Base-by-base conservation (phyloP, 148 eudicot genomes). In the Chenopodium suecicum region DNA sequence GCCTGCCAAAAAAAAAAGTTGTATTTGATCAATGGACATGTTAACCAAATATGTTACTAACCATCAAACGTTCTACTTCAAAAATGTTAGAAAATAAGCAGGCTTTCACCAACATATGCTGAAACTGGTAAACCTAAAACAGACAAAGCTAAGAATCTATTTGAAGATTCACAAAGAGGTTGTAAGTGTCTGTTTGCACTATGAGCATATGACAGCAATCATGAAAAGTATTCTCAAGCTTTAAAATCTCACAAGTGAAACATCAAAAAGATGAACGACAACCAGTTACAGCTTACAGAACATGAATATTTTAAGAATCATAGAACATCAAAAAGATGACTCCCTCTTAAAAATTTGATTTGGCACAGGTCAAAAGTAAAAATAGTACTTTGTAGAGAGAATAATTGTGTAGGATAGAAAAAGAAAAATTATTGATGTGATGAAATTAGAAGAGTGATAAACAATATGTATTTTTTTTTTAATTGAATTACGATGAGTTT, bases 1-100 rank as follows among this genome's bases (percentile, higher is more conserved):
- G 97, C 98, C 97, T 94, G 95, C 83, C 74, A 74, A 83, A 82
- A 56, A 60, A 29, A 77, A 46, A 70, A 22, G 63, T n/a, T 9
- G 22, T 4, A 13, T 17, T 7, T 74, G 19, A 46, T 46, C 71
- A 20, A 84, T 22, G 11, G 17, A 32, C 79, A 76, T 25, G 19
- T 63, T 29, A 72, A 78, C 79, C 37, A 16, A 70, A 70, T 12
- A 25, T 68, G 7, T 13, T 56, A 3, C 62, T 56, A 17, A 56
- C 25, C 66, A 22, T 62, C 66, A 62, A 62, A 22, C 17, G 1
- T 76, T 46, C 29, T 46, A 82, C 70, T 44, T 48, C 14, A 3
- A 62, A 52, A 17, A 50, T 17, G n/a, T 32, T n/a, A 50, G 31
- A 65, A 4, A 8, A 75, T 14, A 14, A 7, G 65, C 71, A 67